These are phyloP conservation scores for Climacium dendroides DNA, from an alignment of 225 moss, liverwort and hornwort genomes.

Conservation along the genomic window DNA sequence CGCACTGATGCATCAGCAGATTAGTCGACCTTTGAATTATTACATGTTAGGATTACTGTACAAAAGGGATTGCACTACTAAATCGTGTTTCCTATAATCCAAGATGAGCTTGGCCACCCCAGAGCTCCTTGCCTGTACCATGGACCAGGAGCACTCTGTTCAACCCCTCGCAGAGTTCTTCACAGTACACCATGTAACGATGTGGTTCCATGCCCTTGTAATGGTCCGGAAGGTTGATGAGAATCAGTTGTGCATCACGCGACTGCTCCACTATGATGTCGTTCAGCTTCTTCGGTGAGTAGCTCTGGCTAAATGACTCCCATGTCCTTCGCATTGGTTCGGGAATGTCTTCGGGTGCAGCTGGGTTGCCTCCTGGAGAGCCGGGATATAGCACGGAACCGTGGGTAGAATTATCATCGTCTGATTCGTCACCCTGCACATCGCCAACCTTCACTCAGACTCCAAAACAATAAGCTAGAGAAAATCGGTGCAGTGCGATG, in stretches of 20 bases:
- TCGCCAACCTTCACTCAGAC: background rate
- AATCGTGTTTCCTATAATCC: slow-evolving; percentile 4
- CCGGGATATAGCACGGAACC: slow-evolving; percentile 63
- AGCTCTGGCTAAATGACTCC: slow-evolving; percentile 85
- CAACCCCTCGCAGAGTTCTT: slow-evolving; percentile 65
- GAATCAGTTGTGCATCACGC: slow-evolving; percentile 48
- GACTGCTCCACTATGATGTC: slow-evolving; percentile 75
- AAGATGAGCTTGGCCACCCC: slow-evolving; percentile 54
- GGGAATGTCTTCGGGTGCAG: slow-evolving; percentile 26
- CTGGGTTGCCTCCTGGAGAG: slow-evolving; percentile 40
- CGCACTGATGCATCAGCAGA: background rate
- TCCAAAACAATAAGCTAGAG: background rate
- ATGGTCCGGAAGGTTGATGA: slow-evolving; percentile 88
- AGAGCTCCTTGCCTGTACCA: slow-evolving; percentile 83
- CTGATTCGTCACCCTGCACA: slow-evolving; percentile 9
- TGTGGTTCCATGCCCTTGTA: slow-evolving; percentile 69
- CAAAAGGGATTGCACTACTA: background rate
- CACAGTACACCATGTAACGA: slow-evolving; percentile 81
- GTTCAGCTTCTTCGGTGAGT: slow-evolving; percentile 68
- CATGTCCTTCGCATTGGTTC: slow-evolving; percentile 76
- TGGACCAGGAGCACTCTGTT: slow-evolving; percentile 65
- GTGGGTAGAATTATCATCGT: slow-evolving; percentile 5
- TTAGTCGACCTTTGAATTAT: background rate
- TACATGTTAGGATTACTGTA: background rate
- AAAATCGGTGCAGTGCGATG: background rate